Evolutionary conservation across 78 protist species (phyloP).

Genomic region (Chrysochromulina parva): DNA sequence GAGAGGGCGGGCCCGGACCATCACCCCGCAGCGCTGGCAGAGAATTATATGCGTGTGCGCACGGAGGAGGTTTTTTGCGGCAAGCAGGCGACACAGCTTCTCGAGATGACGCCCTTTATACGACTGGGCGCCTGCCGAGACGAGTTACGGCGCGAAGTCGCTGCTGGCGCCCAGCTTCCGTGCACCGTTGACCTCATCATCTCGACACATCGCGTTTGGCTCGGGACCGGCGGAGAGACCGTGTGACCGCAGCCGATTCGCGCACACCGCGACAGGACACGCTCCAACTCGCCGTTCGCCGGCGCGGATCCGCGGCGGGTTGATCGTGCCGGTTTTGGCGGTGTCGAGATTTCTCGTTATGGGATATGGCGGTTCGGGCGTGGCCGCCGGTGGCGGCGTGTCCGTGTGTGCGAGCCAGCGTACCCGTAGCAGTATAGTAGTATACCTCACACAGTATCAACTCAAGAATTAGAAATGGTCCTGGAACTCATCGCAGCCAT

Average conservation of each 20-base stretch:
- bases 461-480: too few species aligned
- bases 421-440: too few species aligned
- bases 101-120: background rate
- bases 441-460: too few species aligned
- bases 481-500: too few species aligned
- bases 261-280: too few species aligned
- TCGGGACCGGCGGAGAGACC: background rate
- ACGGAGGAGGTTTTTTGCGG: background rate
- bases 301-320: too few species aligned
- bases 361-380: too few species aligned
- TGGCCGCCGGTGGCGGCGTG: too few species aligned
- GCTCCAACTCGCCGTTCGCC: too few species aligned
- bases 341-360: too few species aligned
- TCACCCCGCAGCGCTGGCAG: background rate
- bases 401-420: too few species aligned
- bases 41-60: background rate
- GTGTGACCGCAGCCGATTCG: background rate
- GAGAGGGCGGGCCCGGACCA: background rate
- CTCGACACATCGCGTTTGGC: background rate
- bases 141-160: background rate
- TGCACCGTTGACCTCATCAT: background rate
- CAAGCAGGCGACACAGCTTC: background rate
- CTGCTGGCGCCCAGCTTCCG: background rate
- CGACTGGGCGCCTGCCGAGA: background rate
- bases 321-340: too few species aligned